Percentiles rank a stretch among this genome's conserved stretches.
phyloP scores from a whole-genome alignment of 1,139 yeast species.

The Yamadazyma membranifaciens region DNA sequence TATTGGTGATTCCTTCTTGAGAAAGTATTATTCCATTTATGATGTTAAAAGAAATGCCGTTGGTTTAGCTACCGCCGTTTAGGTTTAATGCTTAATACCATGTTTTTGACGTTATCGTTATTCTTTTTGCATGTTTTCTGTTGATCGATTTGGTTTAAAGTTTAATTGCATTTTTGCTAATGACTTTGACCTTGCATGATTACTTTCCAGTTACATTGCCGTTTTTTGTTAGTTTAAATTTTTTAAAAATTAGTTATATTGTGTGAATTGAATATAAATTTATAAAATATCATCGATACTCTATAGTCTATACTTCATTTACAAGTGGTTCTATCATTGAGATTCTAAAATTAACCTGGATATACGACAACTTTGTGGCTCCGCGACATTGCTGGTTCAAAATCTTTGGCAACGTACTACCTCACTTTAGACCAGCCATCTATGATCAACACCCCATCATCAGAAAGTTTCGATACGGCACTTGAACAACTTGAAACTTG shows the following conservation, averaged over 20 bases:
- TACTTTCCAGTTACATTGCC: neutral
- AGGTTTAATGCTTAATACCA: too few species aligned
- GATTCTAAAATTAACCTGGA: neutral
- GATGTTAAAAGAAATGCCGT: slow-evolving; percentile 88
- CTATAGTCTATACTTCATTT: too few species aligned
- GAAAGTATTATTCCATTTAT: slow-evolving; percentile 90
- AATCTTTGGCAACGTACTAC: too few species aligned
- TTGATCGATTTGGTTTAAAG: neutral
- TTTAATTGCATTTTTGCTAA: too few species aligned
- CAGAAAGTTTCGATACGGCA: slow-evolving; percentile 1
- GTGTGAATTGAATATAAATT: too few species aligned
- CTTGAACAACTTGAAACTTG: neutral
- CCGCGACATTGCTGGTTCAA: slow-evolving; percentile 5
- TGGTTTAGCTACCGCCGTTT: slow-evolving; percentile 65
- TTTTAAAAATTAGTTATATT: too few species aligned
- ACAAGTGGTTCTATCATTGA: too few species aligned
- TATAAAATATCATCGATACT: too few species aligned
- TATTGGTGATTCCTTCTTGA: slow-evolving; percentile 94
- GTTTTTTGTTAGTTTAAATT: neutral
- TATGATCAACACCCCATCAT: neutral
- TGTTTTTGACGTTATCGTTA: too few species aligned
- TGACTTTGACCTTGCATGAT: too few species aligned
- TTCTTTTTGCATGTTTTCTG: neutral
- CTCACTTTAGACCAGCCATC: slow-evolving; percentile 2
- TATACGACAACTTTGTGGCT: slow-evolving; percentile 4